These are phyloP conservation scores for Plantago elongata DNA, from an alignment of 257 asterid species.

Conservation along the genomic window DNA sequence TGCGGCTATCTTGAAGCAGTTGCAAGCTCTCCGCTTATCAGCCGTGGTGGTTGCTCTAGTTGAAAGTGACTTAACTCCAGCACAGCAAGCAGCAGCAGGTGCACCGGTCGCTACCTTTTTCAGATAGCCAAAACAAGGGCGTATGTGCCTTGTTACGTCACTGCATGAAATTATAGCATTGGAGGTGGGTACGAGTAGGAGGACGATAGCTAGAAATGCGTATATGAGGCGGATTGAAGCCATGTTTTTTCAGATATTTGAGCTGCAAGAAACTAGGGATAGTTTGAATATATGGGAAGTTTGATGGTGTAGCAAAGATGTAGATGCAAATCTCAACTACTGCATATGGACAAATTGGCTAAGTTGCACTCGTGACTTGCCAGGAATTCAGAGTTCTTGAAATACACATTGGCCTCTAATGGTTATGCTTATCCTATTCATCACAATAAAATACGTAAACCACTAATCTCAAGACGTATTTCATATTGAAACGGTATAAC, in stretches of 20 bases:
- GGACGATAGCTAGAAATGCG: background rate
- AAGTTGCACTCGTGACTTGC: no score
- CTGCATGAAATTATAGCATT: constrained; percentile 37
- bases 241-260: background rate
- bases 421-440: no score
- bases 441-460: no score
- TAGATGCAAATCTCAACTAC: no score
- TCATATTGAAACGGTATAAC: no score
- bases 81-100: constrained; percentile 51
- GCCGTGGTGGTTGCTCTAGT: constrained; percentile 33
- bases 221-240: background rate
- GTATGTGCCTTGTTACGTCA: constrained; percentile 39
- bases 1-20: constrained; percentile 55
- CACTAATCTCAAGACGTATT: no score
- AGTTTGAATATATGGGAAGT: no score
- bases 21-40: constrained; percentile 57
- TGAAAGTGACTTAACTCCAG: constrained; percentile 38
- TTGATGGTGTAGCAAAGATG: no score
- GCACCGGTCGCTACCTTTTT: constrained; percentile 38
- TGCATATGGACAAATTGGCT: no score
- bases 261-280: constrained; percentile 12
- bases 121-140: constrained; percentile 52
- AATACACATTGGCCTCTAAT: no score
- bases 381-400: no score
- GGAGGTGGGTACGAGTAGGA: background rate